These are phyloP conservation scores for Smallanthus sonchifolius DNA, from an alignment of 129 eudicot genomes.

Conservation along the genomic window DNA sequence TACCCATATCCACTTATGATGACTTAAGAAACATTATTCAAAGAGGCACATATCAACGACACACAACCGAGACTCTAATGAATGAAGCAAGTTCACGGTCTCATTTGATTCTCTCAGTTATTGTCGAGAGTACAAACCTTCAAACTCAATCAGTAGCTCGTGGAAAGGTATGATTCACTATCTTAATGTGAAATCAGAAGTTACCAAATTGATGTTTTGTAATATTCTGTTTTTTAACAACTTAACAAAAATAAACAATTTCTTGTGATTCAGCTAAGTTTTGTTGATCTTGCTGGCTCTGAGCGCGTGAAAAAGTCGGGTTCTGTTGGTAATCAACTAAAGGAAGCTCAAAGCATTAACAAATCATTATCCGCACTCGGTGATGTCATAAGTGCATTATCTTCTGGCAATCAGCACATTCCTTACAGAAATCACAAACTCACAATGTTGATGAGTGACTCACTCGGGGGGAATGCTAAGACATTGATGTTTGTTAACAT, in stretches of 20 bases:
- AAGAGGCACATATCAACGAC: slow-evolving; percentile 95
- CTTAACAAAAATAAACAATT: no score
- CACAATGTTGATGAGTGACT: slow-evolving; percentile 97
- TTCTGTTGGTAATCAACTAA: slow-evolving; percentile 72
- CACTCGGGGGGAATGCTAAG: slow-evolving; percentile 95
- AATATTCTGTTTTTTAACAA: neutral
- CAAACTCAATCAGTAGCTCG: slow-evolving; percentile 90
- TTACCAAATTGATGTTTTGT: neutral
- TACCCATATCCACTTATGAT: slow-evolving; percentile 68
- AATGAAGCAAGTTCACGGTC: slow-evolving; percentile 96
- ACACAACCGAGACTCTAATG: slow-evolving; percentile 88
- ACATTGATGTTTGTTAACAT: slow-evolving; percentile 94
- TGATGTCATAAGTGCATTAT: slow-evolving; percentile 90
- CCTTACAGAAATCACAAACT: slow-evolving; percentile 94
- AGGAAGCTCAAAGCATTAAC: slow-evolving; percentile 97
- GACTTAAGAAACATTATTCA: slow-evolving; percentile 67
- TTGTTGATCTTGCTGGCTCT: slow-evolving; percentile 99
- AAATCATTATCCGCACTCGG: slow-evolving; percentile 97
- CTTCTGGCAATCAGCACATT: slow-evolving; percentile 85
- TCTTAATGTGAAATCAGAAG: neutral
- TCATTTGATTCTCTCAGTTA: slow-evolving; percentile 77
- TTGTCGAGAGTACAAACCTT: slow-evolving; percentile 86
- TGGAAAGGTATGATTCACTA: slow-evolving; percentile 65
- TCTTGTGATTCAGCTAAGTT: slow-evolving; percentile 64
- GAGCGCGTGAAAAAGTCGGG: slow-evolving; percentile 96